Evolutionary conservation across 2,329 filamentous ascomycete species (phyloP), one percentile per base, ranked within the genome.

Genomic region (Epicoccum nigrum): DNA sequence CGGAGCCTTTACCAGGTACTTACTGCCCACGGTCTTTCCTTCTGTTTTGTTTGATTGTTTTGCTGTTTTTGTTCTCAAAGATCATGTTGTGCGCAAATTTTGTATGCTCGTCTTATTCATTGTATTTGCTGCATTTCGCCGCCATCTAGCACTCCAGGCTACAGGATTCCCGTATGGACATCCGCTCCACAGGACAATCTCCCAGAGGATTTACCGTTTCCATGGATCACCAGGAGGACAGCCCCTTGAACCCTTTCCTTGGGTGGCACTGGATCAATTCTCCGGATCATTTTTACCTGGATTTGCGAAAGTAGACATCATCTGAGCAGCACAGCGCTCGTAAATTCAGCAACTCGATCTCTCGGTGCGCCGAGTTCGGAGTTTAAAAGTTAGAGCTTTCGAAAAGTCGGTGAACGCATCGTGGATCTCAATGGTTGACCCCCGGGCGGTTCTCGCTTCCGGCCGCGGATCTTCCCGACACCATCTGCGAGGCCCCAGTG

Each of bases 1-100:
- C 65, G 64, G 65, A 74, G 66, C 67, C 70, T 63, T 68, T 62
- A 67, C 70, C 60, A 74, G 72, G 72, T 74, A 74, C 69, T 74
- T 74, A 74, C 67, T 71, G 68, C 70, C 71, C 72, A 70, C 56
- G 70, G 68, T 73, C 58, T 62, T 58, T 62, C 55, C 54, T 57
- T 51, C 44, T 52, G 49, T 61, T 63, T 53, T 64, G 58, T 55
- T 67, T 65, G 42, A 51, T 58, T 40, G 21, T 9, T 49, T 59
- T 64, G 56, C 38, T 53, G 34, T 55, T 51, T 58, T 53, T 45
- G 59, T 39, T 45, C 53, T 35, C 41, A 42, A 51, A 51, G 37
- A 54, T 54, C 54, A 50, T 71, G 67, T 71, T 50, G 60, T 56
- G 39, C 45, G 54, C 41, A 44, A 55, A 54, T 56, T 48, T 59